phyloP scores from a whole-genome alignment of 148 eudicot genomes.

The Chenopodium suecicum region DNA sequence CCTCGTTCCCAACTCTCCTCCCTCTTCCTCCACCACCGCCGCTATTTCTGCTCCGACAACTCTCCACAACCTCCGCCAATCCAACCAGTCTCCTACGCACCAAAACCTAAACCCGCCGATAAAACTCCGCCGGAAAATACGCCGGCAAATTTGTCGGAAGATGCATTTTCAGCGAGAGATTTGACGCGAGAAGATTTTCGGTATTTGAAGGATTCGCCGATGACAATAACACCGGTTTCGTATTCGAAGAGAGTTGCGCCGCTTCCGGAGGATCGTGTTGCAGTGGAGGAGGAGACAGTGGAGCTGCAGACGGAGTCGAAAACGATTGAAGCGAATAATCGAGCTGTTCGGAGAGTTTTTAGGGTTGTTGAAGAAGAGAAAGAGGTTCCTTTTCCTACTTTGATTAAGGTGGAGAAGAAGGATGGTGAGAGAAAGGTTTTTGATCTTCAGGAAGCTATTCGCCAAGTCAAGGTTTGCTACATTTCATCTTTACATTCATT shows the following conservation, averaged over 20 bases:
- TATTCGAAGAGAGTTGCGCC: constrained; percentile 66
- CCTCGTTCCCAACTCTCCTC: constrained; percentile 23
- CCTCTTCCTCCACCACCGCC: constrained; percentile 7
- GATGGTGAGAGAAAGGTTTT: constrained; percentile 42
- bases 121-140: not conserved
- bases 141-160: not conserved
- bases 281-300: not conserved
- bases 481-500: not conserved
- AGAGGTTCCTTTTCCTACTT: constrained; percentile 60
- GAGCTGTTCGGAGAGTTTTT: constrained; percentile 35
- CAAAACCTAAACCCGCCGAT: constrained; percentile 39
- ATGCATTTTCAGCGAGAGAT: not conserved
- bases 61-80: constrained; percentile 11
- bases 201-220: constrained; percentile 53
- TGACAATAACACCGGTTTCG: constrained; percentile 37
- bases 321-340: constrained; percentile 36
- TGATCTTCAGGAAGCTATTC: constrained; percentile 87
- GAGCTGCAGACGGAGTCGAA: constrained; percentile 44
- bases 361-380: constrained; percentile 37
- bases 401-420: constrained; percentile 59
- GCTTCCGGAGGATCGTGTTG: constrained; percentile 58
- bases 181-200: constrained; percentile 71
- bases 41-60: constrained; percentile 14
- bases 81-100: constrained; percentile 56
- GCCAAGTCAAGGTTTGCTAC: constrained; percentile 57